Evolutionary conservation across 495 filamentous ascomycete genomes (phyloP).

Genomic region (Copromyces sp.): DNA sequence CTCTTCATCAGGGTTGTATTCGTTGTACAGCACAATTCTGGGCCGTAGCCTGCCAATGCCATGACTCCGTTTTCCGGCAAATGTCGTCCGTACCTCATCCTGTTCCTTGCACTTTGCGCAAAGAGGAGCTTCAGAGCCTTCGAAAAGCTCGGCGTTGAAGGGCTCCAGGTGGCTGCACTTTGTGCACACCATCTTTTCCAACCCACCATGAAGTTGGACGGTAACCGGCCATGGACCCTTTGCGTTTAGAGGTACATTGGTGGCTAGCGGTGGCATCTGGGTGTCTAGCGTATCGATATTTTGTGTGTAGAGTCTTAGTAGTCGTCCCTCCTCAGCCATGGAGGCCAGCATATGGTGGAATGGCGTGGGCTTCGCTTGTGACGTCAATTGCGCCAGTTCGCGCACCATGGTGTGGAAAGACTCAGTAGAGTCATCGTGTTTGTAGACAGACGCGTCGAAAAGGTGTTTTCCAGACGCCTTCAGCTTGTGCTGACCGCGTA

Average conservation of each 20-base stretch:
- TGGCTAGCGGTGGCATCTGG: conserved; percentile 66
- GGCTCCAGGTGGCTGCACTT: conserved; percentile 73
- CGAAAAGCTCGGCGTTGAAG: conserved; percentile 71
- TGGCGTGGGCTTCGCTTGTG: conserved; percentile 66
- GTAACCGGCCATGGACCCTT: conserved; percentile 91
- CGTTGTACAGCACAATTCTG: conserved; percentile 93
- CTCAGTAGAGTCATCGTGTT: conserved; percentile 72
- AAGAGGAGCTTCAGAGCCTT: conserved; percentile 71
- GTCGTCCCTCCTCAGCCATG: conserved; percentile 74
- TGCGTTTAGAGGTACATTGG: conserved; percentile 53
- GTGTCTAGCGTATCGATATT: conserved; percentile 96
- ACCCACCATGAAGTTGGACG: conserved; percentile 86
- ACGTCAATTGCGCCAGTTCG: conserved; percentile 64
- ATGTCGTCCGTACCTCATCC: conserved; percentile 64
- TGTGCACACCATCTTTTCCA: conserved; percentile 91
- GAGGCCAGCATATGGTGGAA: conserved; percentile 94
- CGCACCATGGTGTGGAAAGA: conserved; percentile 96
- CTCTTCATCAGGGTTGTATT: conserved; percentile 90
- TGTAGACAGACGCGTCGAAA: conserved; percentile 96
- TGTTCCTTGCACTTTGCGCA: conserved; percentile 66
- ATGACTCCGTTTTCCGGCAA: conserved; percentile 82
- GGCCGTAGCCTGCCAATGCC: conserved; percentile 85
- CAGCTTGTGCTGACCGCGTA: conserved; percentile 75
- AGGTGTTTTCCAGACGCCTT: conserved; percentile 92
- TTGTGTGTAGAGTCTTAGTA: conserved; percentile 90